Evolutionary conservation across 1,284 basidiomycete species (phyloP), one percentile per base, ranked within the genome.

Genomic region (Leucoagaricus sp.): DNA sequence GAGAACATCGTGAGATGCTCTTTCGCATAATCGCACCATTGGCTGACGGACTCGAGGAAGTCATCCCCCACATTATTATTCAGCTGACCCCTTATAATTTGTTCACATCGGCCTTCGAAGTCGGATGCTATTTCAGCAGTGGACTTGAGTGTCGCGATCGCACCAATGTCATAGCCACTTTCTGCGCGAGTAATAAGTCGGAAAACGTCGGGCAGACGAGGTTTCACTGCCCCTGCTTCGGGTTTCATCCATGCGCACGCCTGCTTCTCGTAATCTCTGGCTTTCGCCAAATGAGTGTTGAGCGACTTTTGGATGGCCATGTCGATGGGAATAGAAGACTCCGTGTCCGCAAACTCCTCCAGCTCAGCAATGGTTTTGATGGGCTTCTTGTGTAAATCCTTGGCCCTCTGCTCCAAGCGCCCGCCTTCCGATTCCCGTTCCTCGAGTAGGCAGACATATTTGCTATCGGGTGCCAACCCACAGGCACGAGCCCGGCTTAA

Each of bases 191-290:
- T 74, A 38, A 87, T 82, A 21, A 91, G 77, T 55, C 83, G 76
- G 64, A 85, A 75, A 25, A 86, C 87, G 47, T 92, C 89, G 55
- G 79, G 74, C 23, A 87, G 78, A 58, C 82, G 81, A 9, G 89
- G 87, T 62, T 82, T 84, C 15, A 74, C 67, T 2, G 53, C 60
- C 7, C 81, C 81, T 15, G 75, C 69, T 12, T 57, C 55, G 5
- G 55, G 55, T 9, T 51, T 41, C 25, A 90, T 68, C 87, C 89
- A 92, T 2, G 78, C 73, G 63, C 81, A 82, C 12, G 89, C 89
- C 63, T 88, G 85, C 72, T 84, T 86, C 69, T 93, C 89, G 65
- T 84, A 85, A 61, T 92, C 89, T 62, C 81, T 81, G 17, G 87
- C 89, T 67, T 86, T 87, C 34, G 73, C 75, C 42, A 82, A 79